These are phyloP conservation scores for Carpinus fangiana DNA, from an alignment of 306 rosid species.

Conservation along the genomic window DNA sequence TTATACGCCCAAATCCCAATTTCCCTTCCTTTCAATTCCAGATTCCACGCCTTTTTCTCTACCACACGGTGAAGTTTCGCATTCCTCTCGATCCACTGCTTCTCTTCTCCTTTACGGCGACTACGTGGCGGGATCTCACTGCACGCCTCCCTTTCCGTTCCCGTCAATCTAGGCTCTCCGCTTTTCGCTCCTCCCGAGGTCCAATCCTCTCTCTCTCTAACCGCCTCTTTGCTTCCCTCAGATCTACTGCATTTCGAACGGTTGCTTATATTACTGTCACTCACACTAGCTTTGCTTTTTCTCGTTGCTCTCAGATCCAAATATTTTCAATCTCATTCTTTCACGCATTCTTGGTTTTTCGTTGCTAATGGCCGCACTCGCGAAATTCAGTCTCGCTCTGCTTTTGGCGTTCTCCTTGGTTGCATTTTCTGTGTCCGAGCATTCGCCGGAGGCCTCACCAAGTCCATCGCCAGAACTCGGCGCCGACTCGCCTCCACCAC, in stretches of 20 bases:
- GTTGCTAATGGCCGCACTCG: slow-evolving; percentile 41
- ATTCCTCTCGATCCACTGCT: too few relatives aligned
- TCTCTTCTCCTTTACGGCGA: not conserved
- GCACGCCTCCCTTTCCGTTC: not conserved
- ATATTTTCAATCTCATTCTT: slow-evolving; percentile 14
- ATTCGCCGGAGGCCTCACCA: slow-evolving; percentile 35
- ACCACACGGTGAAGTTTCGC: not conserved
- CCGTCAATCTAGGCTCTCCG: slow-evolving; percentile 39
- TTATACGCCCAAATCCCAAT: too few relatives aligned
- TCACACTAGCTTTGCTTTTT: not conserved
- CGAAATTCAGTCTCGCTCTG: slow-evolving; percentile 19
- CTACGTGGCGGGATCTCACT: slow-evolving; percentile 32
- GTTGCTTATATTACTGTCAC: not conserved
- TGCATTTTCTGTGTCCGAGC: slow-evolving; percentile 26
- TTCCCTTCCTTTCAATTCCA: not conserved
- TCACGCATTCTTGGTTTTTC: not conserved
- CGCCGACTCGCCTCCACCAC: slow-evolving; percentile 23
- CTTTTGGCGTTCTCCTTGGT: slow-evolving; percentile 30
- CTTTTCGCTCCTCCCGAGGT: slow-evolving; percentile 27
- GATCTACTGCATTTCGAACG: slow-evolving; percentile 34
- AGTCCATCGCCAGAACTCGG: slow-evolving; percentile 29
- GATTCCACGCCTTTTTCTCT: slow-evolving; percentile 11
- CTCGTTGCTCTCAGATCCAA: slow-evolving; percentile 41
- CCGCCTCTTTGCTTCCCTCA: slow-evolving; percentile 29
- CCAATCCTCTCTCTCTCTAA: slow-evolving; percentile 18